Evolutionary conservation across 306 rosid species (phyloP).

Genomic region (Vachellia pachyceras): DNA sequence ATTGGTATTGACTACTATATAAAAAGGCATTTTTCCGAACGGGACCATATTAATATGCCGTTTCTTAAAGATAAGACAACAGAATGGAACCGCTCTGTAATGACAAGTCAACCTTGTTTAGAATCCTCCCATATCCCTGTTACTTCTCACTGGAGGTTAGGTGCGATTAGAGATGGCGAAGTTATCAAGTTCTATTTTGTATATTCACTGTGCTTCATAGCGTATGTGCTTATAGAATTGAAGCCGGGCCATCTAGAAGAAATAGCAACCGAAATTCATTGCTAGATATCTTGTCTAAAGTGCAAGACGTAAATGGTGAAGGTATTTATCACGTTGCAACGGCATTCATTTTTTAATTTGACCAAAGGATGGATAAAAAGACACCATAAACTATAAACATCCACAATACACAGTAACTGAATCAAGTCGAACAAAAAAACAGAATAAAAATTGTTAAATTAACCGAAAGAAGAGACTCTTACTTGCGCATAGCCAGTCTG

Average conservation of each 20-base stretch:
- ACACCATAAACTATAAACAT: constrained; percentile 2
- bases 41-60: neutral
- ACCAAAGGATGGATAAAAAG: neutral
- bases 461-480: constrained; percentile 38
- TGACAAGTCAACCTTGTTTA: neutral
- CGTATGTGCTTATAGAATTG: neutral
- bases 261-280: neutral
- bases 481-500: constrained; percentile 65
- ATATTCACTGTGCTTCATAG: neutral
- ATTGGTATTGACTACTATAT: neutral
- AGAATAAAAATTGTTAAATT: constrained; percentile 26
- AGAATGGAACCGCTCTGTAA: neutral
- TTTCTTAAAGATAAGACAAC: neutral
- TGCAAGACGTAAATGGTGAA: neutral
- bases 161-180: neutral
- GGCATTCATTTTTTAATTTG: neutral
- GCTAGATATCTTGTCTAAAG: neutral
- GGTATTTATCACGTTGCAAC: neutral
- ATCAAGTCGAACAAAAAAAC: neutral
- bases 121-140: neutral
- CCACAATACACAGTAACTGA: constrained; percentile 13
- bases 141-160: neutral
- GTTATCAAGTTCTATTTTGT: no score
- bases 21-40: neutral
- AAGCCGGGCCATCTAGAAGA: neutral